phyloP scores from a whole-genome alignment of 2,329 filamentous ascomycete genomes.

The Orbilia brochopaga region DNA sequence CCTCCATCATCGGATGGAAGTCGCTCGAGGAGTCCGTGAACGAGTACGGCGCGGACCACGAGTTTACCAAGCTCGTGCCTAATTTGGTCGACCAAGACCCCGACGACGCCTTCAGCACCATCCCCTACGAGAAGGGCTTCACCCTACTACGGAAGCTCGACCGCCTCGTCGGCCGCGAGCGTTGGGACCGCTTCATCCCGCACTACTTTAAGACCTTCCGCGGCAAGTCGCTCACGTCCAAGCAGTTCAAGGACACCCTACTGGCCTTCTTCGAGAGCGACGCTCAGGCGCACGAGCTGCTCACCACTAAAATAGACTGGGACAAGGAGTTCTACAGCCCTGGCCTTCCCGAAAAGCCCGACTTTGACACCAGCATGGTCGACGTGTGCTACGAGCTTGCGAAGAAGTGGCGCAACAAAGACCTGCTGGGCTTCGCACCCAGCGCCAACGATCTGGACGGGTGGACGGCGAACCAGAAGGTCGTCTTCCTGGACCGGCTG shows the following conservation, averaged over 20 bases:
- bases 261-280: constrained; percentile 81
- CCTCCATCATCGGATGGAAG: constrained; percentile 95
- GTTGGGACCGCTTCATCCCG: constrained; percentile 93
- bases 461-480: constrained; percentile 84
- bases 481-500: constrained; percentile 85
- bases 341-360: constrained; percentile 80
- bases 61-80: constrained; percentile 89
- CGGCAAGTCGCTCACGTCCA: constrained; percentile 86
- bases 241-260: constrained; percentile 89
- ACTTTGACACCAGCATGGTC: constrained; percentile 86
- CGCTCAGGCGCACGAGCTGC: constrained; percentile 66
- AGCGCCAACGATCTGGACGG: constrained; percentile 70
- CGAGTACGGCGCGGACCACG: constrained; percentile 79
- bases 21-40: constrained; percentile 79
- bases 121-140: constrained; percentile 97
- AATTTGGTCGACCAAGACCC: constrained; percentile 89
- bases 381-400: constrained; percentile 84
- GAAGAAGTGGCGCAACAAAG: constrained; percentile 73
- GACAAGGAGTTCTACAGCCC: constrained; percentile 86
- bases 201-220: constrained; percentile 90
- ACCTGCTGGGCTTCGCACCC: constrained; percentile 64
- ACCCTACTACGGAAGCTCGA: constrained; percentile 92
- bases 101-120: constrained; percentile 89
- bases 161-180: constrained; percentile 78
- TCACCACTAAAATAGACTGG: constrained; percentile 78